Conservation (phyloP, 768 basidiomycete genomes). For the Rhodosporidiobolus sp. region DNA sequence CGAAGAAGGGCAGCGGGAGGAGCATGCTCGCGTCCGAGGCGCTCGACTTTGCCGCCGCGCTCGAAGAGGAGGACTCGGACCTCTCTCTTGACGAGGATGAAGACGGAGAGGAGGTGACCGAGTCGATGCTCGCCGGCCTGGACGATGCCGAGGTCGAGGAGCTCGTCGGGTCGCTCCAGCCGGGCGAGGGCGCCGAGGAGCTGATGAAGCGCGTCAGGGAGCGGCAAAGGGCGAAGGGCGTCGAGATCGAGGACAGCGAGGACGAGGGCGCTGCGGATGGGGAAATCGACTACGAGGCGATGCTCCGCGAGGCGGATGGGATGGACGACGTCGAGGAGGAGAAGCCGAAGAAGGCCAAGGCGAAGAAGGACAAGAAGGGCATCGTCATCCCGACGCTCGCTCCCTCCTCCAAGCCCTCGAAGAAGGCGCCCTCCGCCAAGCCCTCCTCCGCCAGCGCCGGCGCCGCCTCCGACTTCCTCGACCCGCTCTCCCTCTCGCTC, state of each 20-base stretch:
- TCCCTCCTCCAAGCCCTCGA: slow-evolving; percentile 18
- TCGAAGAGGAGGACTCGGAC: slow-evolving; percentile 43
- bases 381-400: slow-evolving; percentile 48
- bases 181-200: slow-evolving; percentile 35
- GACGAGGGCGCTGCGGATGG: slow-evolving; percentile 1
- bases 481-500: slow-evolving; percentile 63
- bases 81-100: slow-evolving; percentile 51
- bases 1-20: neutral
- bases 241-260: slow-evolving; percentile 15
- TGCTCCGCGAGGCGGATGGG: slow-evolving; percentile 49
- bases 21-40: slow-evolving; percentile 40
- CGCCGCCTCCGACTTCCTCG: slow-evolving; percentile 59
- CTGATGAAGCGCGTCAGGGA: slow-evolving; percentile 33
- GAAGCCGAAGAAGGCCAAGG: slow-evolving; percentile 37
- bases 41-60: slow-evolving; percentile 39
- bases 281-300: slow-evolving; percentile 44
- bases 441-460: slow-evolving; percentile 15
- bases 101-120: slow-evolving; percentile 48
- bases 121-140: slow-evolving; percentile 46
- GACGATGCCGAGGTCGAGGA: slow-evolving; percentile 58
- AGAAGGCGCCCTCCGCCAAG: slow-evolving; percentile 15
- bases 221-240: slow-evolving; percentile 40
- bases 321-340: slow-evolving; percentile 50
- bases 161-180: slow-evolving; percentile 59
- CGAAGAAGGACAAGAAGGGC: slow-evolving; percentile 68